These are phyloP conservation scores for Aspergillus tubingensis DNA, from an alignment of 2,329 filamentous ascomycete genomes.

Conservation along the genomic window DNA sequence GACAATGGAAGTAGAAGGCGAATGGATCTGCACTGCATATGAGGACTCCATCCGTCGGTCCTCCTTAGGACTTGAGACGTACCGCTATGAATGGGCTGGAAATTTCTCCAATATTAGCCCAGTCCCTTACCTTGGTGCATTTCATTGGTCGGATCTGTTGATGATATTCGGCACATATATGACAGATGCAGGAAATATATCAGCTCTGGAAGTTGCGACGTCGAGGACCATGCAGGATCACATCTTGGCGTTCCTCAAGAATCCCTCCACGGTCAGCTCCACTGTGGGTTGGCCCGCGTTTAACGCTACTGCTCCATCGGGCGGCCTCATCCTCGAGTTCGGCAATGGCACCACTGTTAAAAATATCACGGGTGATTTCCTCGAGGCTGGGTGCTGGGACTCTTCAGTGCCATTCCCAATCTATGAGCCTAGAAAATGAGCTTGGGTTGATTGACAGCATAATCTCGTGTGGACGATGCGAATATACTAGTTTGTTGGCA, in stretches of 20 bases:
- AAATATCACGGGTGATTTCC: constrained; percentile 1
- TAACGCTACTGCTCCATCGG: constrained; percentile 22
- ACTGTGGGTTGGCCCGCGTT: constrained; percentile 17
- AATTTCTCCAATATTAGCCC: constrained; percentile 44
- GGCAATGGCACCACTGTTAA: not conserved
- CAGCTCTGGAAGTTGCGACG: constrained; percentile 21
- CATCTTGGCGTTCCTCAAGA: constrained; percentile 25
- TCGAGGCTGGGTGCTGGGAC: constrained; percentile 1
- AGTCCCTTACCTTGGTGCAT: constrained; percentile 46
- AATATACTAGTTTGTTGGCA: too few species aligned
- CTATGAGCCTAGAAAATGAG: constrained; percentile 7
- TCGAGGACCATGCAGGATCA: constrained; percentile 27
- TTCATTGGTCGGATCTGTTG: constrained; percentile 36
- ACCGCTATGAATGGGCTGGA: constrained; percentile 46
- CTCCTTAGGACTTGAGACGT: constrained; percentile 30
- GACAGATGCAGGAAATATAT: constrained; percentile 6
- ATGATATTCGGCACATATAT: constrained; percentile 26
- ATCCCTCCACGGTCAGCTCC: constrained; percentile 8
- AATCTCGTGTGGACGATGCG: too few species aligned
- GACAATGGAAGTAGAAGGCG: not conserved
- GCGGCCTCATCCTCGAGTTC: constrained; percentile 1
- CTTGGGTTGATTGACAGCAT: too few species aligned
- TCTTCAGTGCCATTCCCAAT: constrained; percentile 23
- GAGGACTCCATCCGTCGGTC: constrained; percentile 10
- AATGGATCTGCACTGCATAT: constrained; percentile 13